Percentiles rank a stretch among this genome's conserved stretches.
These are phyloP conservation scores for Talaromyces sp. DNA, from an alignment of 2,329 filamentous ascomycete species.

Conservation along the genomic window DNA sequence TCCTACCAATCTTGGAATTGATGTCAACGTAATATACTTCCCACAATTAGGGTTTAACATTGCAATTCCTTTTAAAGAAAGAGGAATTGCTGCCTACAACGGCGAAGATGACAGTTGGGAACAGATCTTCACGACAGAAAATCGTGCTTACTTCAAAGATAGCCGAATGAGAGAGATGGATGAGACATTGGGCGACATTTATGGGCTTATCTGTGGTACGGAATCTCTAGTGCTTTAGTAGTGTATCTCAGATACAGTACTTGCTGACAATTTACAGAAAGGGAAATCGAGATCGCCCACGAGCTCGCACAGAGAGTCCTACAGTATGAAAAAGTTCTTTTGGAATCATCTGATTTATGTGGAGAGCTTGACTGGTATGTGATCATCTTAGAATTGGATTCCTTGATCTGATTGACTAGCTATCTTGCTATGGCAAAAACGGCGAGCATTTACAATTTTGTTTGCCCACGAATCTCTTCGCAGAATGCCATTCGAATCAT, in stretches of 20 bases:
- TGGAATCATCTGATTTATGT: constrained; percentile 67
- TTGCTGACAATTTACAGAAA: constrained; percentile 47
- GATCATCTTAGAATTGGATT: not conserved
- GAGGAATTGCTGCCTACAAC: constrained; percentile 56
- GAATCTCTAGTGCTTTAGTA: not conserved
- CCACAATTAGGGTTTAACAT: constrained; percentile 89
- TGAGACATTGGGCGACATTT: constrained; percentile 73
- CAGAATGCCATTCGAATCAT: constrained; percentile 67
- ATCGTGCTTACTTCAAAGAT: constrained; percentile 80
- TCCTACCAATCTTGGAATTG: constrained; percentile 50
- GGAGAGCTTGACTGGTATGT: constrained; percentile 70
- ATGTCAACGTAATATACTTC: constrained; percentile 77
- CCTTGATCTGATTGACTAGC: constrained; percentile 37
- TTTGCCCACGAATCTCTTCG: constrained; percentile 61
- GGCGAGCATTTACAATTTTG: constrained; percentile 67
- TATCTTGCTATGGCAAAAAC: constrained; percentile 73
- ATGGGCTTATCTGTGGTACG: constrained; percentile 73
- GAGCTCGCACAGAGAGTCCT: constrained; percentile 66
- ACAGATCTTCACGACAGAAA: constrained; percentile 66
- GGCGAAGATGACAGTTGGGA: constrained; percentile 68
- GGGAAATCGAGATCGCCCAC: constrained; percentile 84
- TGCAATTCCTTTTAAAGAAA: constrained; percentile 60
- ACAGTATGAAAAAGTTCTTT: constrained; percentile 60
- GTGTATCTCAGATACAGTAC: not conserved
- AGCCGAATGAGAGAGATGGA: constrained; percentile 75